Evolutionary conservation across 352 stramenopile species (phyloP).

Genomic region (Globisporangium canariense): DNA sequence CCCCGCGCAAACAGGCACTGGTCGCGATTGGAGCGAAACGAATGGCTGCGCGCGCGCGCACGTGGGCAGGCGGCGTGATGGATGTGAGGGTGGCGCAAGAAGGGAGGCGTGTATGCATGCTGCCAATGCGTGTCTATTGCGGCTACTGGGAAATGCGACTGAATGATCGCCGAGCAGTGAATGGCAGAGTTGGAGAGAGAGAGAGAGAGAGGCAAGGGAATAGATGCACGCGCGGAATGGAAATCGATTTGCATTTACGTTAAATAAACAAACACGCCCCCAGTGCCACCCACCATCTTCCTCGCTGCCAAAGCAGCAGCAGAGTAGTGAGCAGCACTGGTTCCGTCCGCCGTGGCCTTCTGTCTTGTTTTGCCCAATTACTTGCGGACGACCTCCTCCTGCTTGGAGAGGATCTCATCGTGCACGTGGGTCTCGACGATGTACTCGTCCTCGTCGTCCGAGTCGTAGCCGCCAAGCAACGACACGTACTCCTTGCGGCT

Average conservation of each 20-base stretch:
- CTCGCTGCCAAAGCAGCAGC: too few relatives aligned
- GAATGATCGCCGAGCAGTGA: background rate
- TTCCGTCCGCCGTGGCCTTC: background rate
- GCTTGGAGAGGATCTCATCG: slow-evolving; percentile 66
- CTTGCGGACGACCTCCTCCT: slow-evolving; percentile 74
- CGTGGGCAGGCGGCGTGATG: background rate
- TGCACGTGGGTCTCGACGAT: slow-evolving; percentile 72
- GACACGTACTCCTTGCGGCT: slow-evolving; percentile 64
- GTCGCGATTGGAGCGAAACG: background rate
- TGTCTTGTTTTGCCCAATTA: slow-evolving; percentile 17
- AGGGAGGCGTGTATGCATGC: too few relatives aligned
- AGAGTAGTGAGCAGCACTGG: background rate
- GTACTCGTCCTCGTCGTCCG: slow-evolving; percentile 81
- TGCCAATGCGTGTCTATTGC: too few relatives aligned
- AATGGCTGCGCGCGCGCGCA: background rate
- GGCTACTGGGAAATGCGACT: too few relatives aligned
- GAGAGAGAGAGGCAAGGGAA: background rate
- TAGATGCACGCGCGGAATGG: slow-evolving; percentile 1
- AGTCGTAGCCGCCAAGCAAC: slow-evolving; percentile 76
- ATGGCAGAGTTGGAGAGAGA: too few relatives aligned
- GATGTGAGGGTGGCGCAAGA: background rate
- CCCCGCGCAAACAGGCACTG: background rate
- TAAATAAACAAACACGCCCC: slow-evolving; percentile 16
- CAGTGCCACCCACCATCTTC: background rate
- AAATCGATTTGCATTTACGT: slow-evolving; percentile 12